Evolutionary conservation across 2,329 filamentous ascomycete genomes (phyloP).

Genomic region (Beauveria bassiana): DNA sequence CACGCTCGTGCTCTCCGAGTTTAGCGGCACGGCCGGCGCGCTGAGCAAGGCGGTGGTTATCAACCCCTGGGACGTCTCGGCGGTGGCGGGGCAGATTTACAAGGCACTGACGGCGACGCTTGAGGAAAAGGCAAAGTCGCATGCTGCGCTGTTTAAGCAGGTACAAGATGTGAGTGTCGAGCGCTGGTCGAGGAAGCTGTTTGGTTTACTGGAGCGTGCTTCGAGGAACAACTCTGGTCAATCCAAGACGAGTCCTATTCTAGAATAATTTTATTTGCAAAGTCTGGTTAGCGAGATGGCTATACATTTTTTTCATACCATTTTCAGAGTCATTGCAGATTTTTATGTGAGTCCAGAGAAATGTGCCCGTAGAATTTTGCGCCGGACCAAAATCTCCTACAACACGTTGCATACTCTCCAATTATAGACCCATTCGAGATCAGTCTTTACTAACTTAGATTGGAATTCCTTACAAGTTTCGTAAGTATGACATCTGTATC

Average conservation of each 20-base stretch:
- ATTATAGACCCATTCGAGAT: no score
- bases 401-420: no score
- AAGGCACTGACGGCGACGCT: constrained; percentile 68
- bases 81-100: constrained; percentile 77
- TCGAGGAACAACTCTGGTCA: neutral
- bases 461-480: no score
- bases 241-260: neutral
- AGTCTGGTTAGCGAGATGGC: neutral
- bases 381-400: no score
- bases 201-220: neutral
- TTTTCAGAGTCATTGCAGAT: no score
- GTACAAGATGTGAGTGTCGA: constrained; percentile 8
- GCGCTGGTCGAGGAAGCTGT: constrained; percentile 1
- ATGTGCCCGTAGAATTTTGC: no score
- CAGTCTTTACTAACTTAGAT: no score
- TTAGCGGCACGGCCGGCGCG: constrained; percentile 86
- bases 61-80: constrained; percentile 87
- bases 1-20: constrained; percentile 88
- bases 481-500: no score
- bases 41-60: constrained; percentile 84
- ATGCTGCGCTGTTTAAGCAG: constrained; percentile 27
- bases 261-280: neutral
- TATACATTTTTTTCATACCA: no score
- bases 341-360: no score
- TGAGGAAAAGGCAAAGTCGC: constrained; percentile 58